phyloP scores from a whole-genome alignment of 1,139 yeast genomes.

The Sugiyamaella pinicola region DNA sequence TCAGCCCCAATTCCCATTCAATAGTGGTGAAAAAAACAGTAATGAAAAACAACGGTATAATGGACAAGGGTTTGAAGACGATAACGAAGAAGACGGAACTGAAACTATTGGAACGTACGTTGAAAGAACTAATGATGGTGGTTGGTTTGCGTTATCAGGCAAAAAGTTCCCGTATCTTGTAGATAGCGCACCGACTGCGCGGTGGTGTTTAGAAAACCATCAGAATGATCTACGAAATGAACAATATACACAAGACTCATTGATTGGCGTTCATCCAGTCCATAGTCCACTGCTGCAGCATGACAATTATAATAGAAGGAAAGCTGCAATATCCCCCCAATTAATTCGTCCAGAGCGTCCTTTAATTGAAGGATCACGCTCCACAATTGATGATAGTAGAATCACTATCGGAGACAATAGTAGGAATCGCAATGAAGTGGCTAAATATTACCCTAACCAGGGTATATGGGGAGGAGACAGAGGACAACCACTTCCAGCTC shows the following conservation, averaged over 20 bases:
- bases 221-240: conserved; percentile 14
- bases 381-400: background rate
- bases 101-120: conserved; percentile 55
- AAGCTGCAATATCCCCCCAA: conserved; percentile 2
- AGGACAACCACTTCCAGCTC: conserved; percentile 2
- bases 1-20: conserved; percentile 41
- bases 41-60: background rate
- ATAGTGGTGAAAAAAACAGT: background rate
- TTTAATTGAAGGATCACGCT: conserved; percentile 5
- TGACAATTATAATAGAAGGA: background rate
- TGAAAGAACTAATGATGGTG: conserved; percentile 63
- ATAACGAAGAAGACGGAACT: conserved; percentile 21
- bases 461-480: conserved; percentile 8
- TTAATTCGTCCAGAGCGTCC: conserved; percentile 10
- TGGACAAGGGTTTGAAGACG: background rate
- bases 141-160: conserved; percentile 90
- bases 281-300: conserved; percentile 12
- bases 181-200: conserved; percentile 65
- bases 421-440: conserved; percentile 17
- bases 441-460: conserved; percentile 14
- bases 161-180: conserved; percentile 76
- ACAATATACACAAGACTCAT: conserved; percentile 29
- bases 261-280: conserved; percentile 45
- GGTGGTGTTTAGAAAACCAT: conserved; percentile 36
- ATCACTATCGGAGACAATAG: background rate